phyloP scores from a whole-genome alignment of 257 asterid genomes.

The Solanum virginianum region DNA sequence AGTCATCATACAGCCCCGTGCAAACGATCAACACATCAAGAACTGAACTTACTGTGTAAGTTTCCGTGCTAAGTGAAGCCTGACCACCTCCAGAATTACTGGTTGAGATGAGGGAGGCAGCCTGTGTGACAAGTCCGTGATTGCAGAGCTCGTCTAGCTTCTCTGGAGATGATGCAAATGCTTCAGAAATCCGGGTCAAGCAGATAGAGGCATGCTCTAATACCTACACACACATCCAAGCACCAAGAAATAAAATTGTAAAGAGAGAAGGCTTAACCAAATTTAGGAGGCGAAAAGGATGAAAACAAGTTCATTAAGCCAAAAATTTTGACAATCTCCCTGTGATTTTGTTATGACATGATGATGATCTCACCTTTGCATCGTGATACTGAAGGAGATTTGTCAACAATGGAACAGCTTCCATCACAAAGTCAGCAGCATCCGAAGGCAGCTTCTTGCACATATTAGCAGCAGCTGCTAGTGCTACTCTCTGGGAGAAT shows the following conservation, averaged over 20 bases:
- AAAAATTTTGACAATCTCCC: neutral
- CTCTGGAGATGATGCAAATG: constrained; percentile 87
- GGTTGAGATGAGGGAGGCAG: constrained; percentile 78
- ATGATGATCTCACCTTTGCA: constrained; percentile 55
- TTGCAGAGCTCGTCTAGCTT: constrained; percentile 91
- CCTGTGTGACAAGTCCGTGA: constrained; percentile 91
- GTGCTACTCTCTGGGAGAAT: constrained; percentile 68
- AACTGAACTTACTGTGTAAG: constrained; percentile 59
- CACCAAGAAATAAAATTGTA: neutral
- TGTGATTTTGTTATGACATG: neutral
- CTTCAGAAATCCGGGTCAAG: constrained; percentile 95
- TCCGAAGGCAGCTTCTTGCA: constrained; percentile 97
- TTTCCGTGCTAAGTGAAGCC: constrained; percentile 78
- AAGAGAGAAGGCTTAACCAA: neutral
- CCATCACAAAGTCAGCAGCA: constrained; percentile 98
- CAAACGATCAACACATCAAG: neutral
- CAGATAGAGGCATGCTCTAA: constrained; percentile 92
- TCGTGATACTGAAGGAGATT: constrained; percentile 97
- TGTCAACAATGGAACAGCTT: constrained; percentile 94
- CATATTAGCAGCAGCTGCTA: constrained; percentile 94
- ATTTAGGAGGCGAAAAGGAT: neutral
- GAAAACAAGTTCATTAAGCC: neutral
- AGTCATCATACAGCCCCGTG: constrained; percentile 12
- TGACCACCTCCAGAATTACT: constrained; percentile 88
- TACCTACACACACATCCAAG: constrained; percentile 36